phyloP scores from a whole-genome alignment of 805 yeast species.

The Starmerella scarabaei region DNA sequence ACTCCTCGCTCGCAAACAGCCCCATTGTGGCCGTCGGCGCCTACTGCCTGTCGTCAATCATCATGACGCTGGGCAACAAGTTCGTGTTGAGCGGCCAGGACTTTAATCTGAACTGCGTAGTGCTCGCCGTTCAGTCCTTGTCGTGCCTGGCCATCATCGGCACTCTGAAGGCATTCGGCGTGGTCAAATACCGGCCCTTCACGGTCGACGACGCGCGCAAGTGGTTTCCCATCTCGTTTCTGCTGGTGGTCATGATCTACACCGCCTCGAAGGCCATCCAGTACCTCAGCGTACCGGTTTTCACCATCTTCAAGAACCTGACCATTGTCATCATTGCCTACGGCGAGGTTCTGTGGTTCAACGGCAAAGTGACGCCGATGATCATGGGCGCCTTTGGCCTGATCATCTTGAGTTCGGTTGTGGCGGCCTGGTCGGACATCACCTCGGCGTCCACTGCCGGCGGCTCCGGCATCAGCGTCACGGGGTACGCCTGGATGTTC shows the following conservation, averaged over 20 bases:
- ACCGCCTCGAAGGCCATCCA: slow-evolving; percentile 92
- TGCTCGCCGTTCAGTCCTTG: slow-evolving; percentile 75
- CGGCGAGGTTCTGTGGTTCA: slow-evolving; percentile 96
- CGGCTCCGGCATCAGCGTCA: slow-evolving; percentile 15
- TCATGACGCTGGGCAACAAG: slow-evolving; percentile 96
- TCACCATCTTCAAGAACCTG: slow-evolving; percentile 94
- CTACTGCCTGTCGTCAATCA: slow-evolving; percentile 86
- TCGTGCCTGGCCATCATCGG: slow-evolving; percentile 70
- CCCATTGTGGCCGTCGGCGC: slow-evolving; percentile 28
- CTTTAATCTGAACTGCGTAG: slow-evolving; percentile 72
- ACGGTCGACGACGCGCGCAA: slow-evolving; percentile 80
- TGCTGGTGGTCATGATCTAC: slow-evolving; percentile 87
- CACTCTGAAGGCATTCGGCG: slow-evolving; percentile 55
- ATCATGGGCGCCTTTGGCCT: slow-evolving; percentile 75
- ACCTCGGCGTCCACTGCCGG: slow-evolving; percentile 25
- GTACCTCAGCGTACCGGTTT: slow-evolving; percentile 83
- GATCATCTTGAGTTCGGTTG: slow-evolving; percentile 91
- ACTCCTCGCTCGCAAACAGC: slow-evolving; percentile 22
- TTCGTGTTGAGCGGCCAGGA: slow-evolving; percentile 74
- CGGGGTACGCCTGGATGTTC: slow-evolving; percentile 95
- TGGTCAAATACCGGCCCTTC: slow-evolving; percentile 76
- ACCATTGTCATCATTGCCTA: slow-evolving; percentile 94
- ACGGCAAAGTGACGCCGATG: slow-evolving; percentile 82
- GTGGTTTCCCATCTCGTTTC: slow-evolving; percentile 84
- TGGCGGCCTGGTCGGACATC: slow-evolving; percentile 84